Conservation (phyloP, 2,329 filamentous ascomycete genomes). For the Pleomassaria siparia region DNA sequence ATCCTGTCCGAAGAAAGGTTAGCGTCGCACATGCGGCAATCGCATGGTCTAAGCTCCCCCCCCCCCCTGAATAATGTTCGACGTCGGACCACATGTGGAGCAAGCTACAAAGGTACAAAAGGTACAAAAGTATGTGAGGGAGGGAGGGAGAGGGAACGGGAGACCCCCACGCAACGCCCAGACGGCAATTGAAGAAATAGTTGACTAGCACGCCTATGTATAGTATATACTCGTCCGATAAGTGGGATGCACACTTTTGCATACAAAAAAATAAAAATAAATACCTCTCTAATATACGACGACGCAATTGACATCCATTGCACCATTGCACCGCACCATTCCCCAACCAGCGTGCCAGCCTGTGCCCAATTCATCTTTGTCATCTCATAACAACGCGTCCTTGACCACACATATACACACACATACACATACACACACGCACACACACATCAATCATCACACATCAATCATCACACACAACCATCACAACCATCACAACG, state of each 20-base stretch:
- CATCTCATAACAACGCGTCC: not conserved
- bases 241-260: conserved; percentile 1
- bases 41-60: too few relatives aligned
- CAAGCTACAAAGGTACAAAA: not conserved
- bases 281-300: too few relatives aligned
- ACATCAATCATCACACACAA: too few relatives aligned
- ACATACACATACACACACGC: too few relatives aligned
- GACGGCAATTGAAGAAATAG: not conserved
- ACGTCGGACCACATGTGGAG: conserved; percentile 3
- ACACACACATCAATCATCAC: too few relatives aligned
- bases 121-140: not conserved
- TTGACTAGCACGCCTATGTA: not conserved
- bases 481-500: not conserved
- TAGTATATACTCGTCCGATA: too few relatives aligned
- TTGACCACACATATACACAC: too few relatives aligned
- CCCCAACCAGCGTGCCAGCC: not conserved
- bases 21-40: too few relatives aligned
- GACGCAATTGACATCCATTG: not conserved
- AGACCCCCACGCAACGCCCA: not conserved
- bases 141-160: not conserved
- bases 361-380: not conserved
- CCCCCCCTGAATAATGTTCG: too few relatives aligned
- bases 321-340: not conserved
- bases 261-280: not conserved
- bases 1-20: too few relatives aligned